phyloP scores from a whole-genome alignment of 202 grass and related monocot genomes.

The Panicum virgatum region DNA sequence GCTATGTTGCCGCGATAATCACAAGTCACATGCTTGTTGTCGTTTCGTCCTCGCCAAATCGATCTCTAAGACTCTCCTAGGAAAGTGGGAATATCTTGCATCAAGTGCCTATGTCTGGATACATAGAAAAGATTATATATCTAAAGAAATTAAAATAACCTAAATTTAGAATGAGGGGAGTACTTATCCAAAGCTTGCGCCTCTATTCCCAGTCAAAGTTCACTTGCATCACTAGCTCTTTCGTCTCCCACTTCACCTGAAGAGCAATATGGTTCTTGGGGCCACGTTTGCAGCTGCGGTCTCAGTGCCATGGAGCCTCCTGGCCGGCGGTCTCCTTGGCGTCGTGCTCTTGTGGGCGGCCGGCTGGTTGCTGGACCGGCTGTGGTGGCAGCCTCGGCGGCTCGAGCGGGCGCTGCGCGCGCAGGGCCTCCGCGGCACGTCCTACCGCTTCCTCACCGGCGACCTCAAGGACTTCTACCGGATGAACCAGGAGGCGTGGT shows the following conservation, averaged over 20 bases:
- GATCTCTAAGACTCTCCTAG: too few relatives aligned
- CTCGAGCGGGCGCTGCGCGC: constrained; percentile 51
- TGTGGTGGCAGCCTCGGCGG: constrained; percentile 56
- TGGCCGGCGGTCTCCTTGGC: constrained; percentile 23
- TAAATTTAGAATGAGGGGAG: too few relatives aligned
- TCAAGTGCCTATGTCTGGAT: too few relatives aligned
- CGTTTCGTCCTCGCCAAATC: too few relatives aligned
- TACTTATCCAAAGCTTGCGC: not conserved
- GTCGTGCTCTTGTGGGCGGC: constrained; percentile 36
- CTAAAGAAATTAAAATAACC: too few relatives aligned
- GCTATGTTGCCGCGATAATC: too few relatives aligned
- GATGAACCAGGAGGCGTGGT: constrained; percentile 38
- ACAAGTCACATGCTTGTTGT: too few relatives aligned
- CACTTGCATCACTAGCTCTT: not conserved
- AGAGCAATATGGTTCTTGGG: constrained; percentile 19
- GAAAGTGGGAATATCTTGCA: too few relatives aligned
- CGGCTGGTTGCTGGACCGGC: constrained; percentile 23
- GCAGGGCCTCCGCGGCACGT: constrained; percentile 62
- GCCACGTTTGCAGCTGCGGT: not conserved
- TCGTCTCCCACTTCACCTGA: not conserved
- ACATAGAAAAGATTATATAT: too few relatives aligned
- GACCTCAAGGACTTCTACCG: constrained; percentile 45
- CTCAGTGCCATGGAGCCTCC: constrained; percentile 37
- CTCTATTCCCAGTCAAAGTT: not conserved
- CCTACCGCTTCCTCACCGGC: constrained; percentile 55